Percentiles rank a stretch among this genome's conserved stretches.
Conservation (phyloP, 805 yeast genomes). For the Kazachstania bromeliacearum region DNA sequence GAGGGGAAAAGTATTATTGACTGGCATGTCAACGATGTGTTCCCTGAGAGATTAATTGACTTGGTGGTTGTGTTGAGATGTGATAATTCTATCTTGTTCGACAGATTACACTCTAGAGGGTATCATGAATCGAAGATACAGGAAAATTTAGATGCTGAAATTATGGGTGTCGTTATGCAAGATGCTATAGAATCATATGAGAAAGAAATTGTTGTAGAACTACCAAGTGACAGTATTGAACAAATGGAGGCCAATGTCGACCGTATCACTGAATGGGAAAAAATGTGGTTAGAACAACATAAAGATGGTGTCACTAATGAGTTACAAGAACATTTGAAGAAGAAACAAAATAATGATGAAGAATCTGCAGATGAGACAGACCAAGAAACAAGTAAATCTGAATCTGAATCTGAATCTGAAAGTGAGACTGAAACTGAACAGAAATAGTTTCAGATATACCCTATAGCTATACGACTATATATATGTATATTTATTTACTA, state of each 20-base stretch:
- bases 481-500: too few species aligned
- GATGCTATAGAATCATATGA: constrained; percentile 83
- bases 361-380: constrained; percentile 6
- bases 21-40: constrained; percentile 96
- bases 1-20: constrained; percentile 87
- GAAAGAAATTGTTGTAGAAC: constrained; percentile 72
- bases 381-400: constrained; percentile 2
- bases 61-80: constrained; percentile 82
- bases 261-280: constrained; percentile 65
- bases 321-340: constrained; percentile 15
- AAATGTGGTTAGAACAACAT: constrained; percentile 61
- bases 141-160: constrained; percentile 93
- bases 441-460: too few species aligned
- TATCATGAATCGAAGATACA: constrained; percentile 75
- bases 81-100: constrained; percentile 61
- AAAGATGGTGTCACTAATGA: constrained; percentile 53
- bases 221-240: constrained; percentile 61
- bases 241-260: constrained; percentile 77
- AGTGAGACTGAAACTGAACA: too few species aligned
- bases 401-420: constrained; percentile 2
- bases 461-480: too few species aligned
- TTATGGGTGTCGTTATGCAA: constrained; percentile 81
- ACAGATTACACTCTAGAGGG: constrained; percentile 65
- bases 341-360: constrained; percentile 2
- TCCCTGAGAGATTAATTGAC: constrained; percentile 88